Base-by-base conservation (phyloP, 2,329 filamentous ascomycete species). In the Paracoccidioides brasiliensis region DNA sequence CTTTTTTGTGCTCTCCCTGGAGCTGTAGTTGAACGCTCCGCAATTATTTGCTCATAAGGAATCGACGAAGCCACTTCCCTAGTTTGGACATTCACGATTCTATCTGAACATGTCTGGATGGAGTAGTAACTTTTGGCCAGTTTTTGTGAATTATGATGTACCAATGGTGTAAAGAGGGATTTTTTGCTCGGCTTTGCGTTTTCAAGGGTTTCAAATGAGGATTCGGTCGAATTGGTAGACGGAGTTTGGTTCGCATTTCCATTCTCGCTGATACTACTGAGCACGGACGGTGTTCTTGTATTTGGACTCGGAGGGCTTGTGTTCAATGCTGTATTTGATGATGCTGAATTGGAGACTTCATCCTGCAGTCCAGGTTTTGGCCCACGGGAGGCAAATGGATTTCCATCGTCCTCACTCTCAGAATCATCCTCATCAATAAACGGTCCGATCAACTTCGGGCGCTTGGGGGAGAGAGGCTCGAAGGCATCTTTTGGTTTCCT, bases 1-100 rank as follows among this genome's bases (percentile, higher is more conserved):
- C 84, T 78, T 60, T 76, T 78, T 50, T 75, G 74, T 15, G 82
- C 82, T 62, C 74, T 76, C 15, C 79, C 79, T 37, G 75, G 69
- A n/a, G 68, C 66, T 2, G 72, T 71, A 3, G 66, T 69, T 7
- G 80, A 82, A 12, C 80, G 74, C 52, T 74, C 68, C 15, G 79
- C 79, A 57, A 81, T 74, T 3, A 80, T 66, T 57, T 74, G 71
- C 62, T 82, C 76, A 57, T 79, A 82, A 0, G 78, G 70, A 6
- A 75, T 56, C 0, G 66, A 56, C 5, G 67, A 59, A 15, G 67
- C 60, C 8, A 64, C 61, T 30, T 66, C 65, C 57, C 73, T 76
- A 56, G 70, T 63, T 2, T 65, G 56, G 44, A 80, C 67, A 42
- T 69, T 69, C 51, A 78, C 69, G 0, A 67, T 64, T 59, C 72